Evolutionary conservation across 2,329 filamentous ascomycete genomes (phyloP).

Genomic region (Grosmannia penicillata): DNA sequence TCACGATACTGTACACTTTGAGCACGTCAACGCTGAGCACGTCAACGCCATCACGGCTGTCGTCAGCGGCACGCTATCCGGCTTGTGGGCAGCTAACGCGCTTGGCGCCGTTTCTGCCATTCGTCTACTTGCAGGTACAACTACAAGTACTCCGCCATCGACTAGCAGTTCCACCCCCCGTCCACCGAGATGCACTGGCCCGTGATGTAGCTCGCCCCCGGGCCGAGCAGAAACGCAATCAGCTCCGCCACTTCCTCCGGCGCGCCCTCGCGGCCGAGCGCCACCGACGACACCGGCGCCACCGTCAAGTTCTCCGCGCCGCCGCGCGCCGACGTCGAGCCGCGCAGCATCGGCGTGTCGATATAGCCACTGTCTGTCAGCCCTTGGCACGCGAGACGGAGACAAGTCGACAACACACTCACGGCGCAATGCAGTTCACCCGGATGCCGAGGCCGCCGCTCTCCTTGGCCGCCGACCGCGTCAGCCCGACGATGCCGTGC

Average conservation of each 20-base stretch:
- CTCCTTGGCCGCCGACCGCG: conserved; percentile 21
- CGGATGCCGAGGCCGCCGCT: conserved; percentile 26
- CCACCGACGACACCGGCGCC: neutral
- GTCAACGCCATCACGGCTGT: neutral
- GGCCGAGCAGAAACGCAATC: conserved; percentile 17
- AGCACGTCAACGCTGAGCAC: neutral
- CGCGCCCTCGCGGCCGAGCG: conserved; percentile 22
- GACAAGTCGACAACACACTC: neutral
- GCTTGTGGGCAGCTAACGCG: neutral
- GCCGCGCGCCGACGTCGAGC: neutral
- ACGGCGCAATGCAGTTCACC: conserved; percentile 19
- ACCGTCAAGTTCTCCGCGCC: neutral
- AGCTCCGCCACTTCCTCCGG: conserved; percentile 33
- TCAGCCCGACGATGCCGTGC: conserved; percentile 23
- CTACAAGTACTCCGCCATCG: neutral
- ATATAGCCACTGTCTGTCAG: conserved; percentile 2
- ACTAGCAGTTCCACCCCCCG: conserved; percentile 3
- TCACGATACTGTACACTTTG: too few relatives aligned
- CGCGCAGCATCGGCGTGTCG: conserved; percentile 1
- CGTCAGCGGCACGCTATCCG: neutral
- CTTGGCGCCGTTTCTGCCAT: neutral
- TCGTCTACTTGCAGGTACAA: too few relatives aligned
- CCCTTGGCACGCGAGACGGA: too few relatives aligned
- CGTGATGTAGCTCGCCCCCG: conserved; percentile 3
- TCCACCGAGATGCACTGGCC: conserved; percentile 5